Base-by-base conservation (phyloP, 176 grass and related monocot genomes). In the Oropetium thomaeum region DNA sequence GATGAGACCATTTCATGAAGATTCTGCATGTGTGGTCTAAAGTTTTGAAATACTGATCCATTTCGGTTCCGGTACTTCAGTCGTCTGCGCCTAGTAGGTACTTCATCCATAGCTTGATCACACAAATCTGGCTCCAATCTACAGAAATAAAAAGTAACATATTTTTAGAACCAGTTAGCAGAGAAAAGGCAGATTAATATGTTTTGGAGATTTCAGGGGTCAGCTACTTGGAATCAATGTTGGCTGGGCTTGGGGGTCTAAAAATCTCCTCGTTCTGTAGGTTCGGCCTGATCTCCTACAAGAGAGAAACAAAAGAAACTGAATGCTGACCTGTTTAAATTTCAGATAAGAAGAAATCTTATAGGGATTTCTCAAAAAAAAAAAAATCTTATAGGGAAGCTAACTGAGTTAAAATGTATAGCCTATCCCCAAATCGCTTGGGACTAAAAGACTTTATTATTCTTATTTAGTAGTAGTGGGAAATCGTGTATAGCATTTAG, bases 31-130 rank as follows among this genome's bases (percentile, higher is more conserved):
- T 70, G 59, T 44, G 62, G 78, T 43, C 77, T 82, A 57, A 84
- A 65, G 67, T 22, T 81, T 64, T 53, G 72, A 57, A 83, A 77
- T 20, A 79, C 19, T 1, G 78, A 81, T 55, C 86, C 71, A 20
- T 89, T 92, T 34, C 87, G 69, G 61, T 83, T 81, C 41, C 80
- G 78, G 42, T 61, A 52, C 84, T 93, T 97, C 73, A 89, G 53
- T 75, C 54, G 71, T 45, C 47, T 76, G 25, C 40, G 78, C 68
- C 79, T 69, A 62, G 37, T 52, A n/a, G 66, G 69, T 55, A 74
- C 25, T 75, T 89, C 71, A 78, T 75, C 74, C 41, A 65, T 47
- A 45, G 45, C 25, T 85, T 89, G 77, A 60, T 64, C 63, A 32
- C 60, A 86, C 17, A 54, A 68, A 65, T 78, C 51, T 4, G 48